phyloP scores from a whole-genome alignment of 1,139 yeast species.

The Geotrichum aggregatum region DNA sequence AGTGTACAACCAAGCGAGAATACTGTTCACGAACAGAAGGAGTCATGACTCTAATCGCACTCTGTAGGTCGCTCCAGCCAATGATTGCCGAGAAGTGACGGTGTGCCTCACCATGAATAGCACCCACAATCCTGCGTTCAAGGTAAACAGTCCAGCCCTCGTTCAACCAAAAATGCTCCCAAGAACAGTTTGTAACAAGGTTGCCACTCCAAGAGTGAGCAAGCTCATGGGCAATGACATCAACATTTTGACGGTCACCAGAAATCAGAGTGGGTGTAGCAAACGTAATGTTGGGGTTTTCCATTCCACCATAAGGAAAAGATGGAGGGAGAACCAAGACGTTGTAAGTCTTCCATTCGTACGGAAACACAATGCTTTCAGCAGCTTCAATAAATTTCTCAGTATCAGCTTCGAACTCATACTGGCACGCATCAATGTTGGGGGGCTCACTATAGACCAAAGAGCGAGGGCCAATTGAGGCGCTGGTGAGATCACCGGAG shows the following conservation, averaged over 20 bases:
- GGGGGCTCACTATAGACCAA: slow-evolving; percentile 75
- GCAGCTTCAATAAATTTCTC: slow-evolving; percentile 81
- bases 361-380: slow-evolving; percentile 69
- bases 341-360: slow-evolving; percentile 84
- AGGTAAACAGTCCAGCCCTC: slow-evolving; percentile 96
- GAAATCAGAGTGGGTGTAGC: slow-evolving; percentile 87
- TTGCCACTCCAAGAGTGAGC: slow-evolving; percentile 94
- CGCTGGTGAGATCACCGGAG: slow-evolving; percentile 68
- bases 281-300: slow-evolving; percentile 85
- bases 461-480: slow-evolving; percentile 81
- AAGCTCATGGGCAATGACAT: slow-evolving; percentile 85
- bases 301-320: slow-evolving; percentile 96
- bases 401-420: slow-evolving; percentile 74
- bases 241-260: slow-evolving; percentile 81
- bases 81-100: slow-evolving; percentile 80
- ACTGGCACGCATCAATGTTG: slow-evolving; percentile 60
- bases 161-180: slow-evolving; percentile 94
- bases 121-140: slow-evolving; percentile 78
- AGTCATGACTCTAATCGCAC: slow-evolving; percentile 57
- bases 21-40: slow-evolving; percentile 45
- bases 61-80: slow-evolving; percentile 81
- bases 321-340: slow-evolving; percentile 75
- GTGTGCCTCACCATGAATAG: slow-evolving; percentile 67
- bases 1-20: slow-evolving; percentile 65
- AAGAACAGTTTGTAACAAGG: slow-evolving; percentile 79